A percentile compares a stretch with the other conserved stretches of the same genome.
Evolutionary conservation across 768 basidiomycete genomes (phyloP).

Genomic region (Russula sp.): DNA sequence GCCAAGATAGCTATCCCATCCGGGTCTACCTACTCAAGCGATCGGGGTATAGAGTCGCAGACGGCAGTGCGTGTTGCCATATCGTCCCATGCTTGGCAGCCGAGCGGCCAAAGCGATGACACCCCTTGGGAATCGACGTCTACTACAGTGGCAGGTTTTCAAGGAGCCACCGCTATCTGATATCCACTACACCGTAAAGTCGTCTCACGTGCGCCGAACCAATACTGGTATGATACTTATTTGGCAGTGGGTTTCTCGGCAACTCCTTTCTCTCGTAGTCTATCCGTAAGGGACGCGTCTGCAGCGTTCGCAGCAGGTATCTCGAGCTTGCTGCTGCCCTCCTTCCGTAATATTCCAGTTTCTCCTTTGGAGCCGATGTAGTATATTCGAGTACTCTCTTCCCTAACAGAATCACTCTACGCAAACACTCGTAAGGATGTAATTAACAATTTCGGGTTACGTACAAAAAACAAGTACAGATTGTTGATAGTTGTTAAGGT

Average conservation of each 20-base stretch:
- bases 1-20: no score
- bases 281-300: constrained; percentile 62
- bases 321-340: constrained; percentile 57
- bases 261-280: constrained; percentile 48
- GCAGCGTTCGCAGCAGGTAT: constrained; percentile 78
- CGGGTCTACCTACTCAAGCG: no score
- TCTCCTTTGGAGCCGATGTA: constrained; percentile 85
- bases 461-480: constrained; percentile 73
- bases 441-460: constrained; percentile 27
- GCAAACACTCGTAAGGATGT: constrained; percentile 5
- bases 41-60: neutral
- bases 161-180: neutral
- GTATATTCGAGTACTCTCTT: constrained; percentile 60
- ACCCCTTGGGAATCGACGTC: neutral
- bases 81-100: neutral
- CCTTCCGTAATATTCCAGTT: constrained; percentile 45
- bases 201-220: neutral
- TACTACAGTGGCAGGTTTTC: neutral
- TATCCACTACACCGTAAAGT: neutral
- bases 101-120: neutral
- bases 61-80: neutral
- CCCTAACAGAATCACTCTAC: constrained; percentile 64
- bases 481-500: constrained; percentile 71
- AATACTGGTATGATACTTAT: constrained; percentile 19
- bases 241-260: constrained; percentile 61